phyloP scores from a whole-genome alignment of 169 alveolate genomes.

The Theileria sp. region DNA sequence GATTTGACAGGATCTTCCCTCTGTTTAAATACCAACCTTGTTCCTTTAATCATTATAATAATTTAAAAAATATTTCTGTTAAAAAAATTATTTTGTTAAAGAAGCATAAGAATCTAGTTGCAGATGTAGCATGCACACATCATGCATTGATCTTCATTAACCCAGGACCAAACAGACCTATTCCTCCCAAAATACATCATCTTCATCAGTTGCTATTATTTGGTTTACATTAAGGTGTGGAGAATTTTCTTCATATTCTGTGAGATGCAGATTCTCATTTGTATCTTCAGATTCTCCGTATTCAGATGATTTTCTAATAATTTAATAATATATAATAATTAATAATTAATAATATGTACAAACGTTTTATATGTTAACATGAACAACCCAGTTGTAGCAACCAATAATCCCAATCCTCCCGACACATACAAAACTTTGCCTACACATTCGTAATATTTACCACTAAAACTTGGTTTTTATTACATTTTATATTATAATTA shows the following conservation, averaged over 20 bases:
- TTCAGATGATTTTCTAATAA: neutral
- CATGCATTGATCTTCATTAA: neutral
- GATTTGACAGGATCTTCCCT: neutral
- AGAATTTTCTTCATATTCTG: conserved; percentile 10
- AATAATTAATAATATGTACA: conserved; percentile 9
- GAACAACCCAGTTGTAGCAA: conserved; percentile 48
- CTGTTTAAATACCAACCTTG: neutral
- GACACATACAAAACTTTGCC: conserved; percentile 43
- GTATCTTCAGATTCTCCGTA: conserved; percentile 22
- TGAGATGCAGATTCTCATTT: conserved; percentile 6
- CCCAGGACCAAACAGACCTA: neutral
- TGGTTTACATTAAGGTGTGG: conserved; percentile 63
- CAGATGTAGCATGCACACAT: conserved; percentile 13
- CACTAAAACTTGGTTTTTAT: neutral
- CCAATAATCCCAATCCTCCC: conserved; percentile 51
- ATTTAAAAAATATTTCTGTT: no score
- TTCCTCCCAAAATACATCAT: conserved; percentile 67
- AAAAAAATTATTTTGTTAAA: no score
- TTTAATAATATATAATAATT: neutral
- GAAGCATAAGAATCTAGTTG: neutral
- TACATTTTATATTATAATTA: neutral
- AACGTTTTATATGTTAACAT: conserved; percentile 53
- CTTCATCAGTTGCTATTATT: conserved; percentile 62
- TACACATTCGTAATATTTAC: conserved; percentile 2
- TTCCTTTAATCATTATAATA: neutral